Evolutionary conservation across 169 alveolate species (phyloP).

Genomic region (Plasmodium blacklocki): DNA sequence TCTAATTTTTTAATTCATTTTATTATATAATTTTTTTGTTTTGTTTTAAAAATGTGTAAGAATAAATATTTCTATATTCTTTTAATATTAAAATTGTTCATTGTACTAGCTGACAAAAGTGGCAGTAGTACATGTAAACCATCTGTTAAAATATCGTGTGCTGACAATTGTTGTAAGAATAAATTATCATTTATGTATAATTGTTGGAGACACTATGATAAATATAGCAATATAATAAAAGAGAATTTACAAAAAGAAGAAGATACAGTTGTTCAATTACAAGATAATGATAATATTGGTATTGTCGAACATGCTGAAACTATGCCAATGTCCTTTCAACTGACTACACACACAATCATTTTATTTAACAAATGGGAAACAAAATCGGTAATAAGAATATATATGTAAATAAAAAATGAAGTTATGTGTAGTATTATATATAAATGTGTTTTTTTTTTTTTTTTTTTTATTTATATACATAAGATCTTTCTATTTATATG

Average conservation of each 20-base stretch:
- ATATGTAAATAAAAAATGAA: neutral
- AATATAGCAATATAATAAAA: conserved; percentile 25
- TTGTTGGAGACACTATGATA: conserved; percentile 33
- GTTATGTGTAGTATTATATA: neutral
- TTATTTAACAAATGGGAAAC: conserved; percentile 72
- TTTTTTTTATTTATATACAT: neutral
- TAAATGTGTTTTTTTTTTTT: neutral
- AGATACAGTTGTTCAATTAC: neutral
- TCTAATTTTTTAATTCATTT: too few species aligned
- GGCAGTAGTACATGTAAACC: conserved; percentile 14
- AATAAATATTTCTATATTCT: conserved; percentile 16
- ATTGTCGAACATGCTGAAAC: conserved; percentile 1
- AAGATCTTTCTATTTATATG: neutral
- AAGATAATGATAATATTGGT: conserved; percentile 2
- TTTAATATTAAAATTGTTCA: conserved; percentile 17
- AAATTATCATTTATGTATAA: conserved; percentile 39
- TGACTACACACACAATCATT: conserved; percentile 58
- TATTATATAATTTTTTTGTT: neutral
- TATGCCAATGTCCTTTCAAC: conserved; percentile 69
- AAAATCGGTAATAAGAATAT: conserved; percentile 11
- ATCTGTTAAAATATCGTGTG: neutral
- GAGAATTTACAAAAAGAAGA: conserved; percentile 12
- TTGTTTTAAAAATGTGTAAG: conserved; percentile 15
- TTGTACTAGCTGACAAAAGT: neutral
- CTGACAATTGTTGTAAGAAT: conserved; percentile 17